Percentiles rank a stretch among this genome's conserved stretches.
These are phyloP conservation scores for Tephrocybe sp. DNA, from an alignment of 768 basidiomycete genomes.

Conservation along the genomic window DNA sequence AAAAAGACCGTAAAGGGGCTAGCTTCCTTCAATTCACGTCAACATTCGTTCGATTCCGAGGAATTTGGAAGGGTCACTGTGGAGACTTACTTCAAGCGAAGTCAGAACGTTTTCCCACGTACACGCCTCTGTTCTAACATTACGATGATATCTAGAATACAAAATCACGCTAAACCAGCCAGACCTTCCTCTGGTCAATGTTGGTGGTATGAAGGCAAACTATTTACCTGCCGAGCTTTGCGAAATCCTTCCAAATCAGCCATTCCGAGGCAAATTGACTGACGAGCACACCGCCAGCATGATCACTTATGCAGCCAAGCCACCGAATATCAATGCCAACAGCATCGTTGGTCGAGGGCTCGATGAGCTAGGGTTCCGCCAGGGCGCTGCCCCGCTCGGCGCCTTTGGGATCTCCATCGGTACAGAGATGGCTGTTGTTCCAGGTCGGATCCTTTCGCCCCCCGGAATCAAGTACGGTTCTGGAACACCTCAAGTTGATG, in stretches of 20 bases:
- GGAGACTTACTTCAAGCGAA: constrained; percentile 63
- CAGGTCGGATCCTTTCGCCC: constrained; percentile 63
- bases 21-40: constrained; percentile 43
- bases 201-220: constrained; percentile 48
- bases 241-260: constrained; percentile 65
- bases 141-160: constrained; percentile 48
- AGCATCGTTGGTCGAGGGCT: constrained; percentile 66
- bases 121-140: constrained; percentile 22
- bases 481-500: constrained; percentile 45
- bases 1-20: constrained; percentile 68
- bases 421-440: constrained; percentile 65
- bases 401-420: constrained; percentile 66
- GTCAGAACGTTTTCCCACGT: constrained; percentile 46
- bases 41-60: constrained; percentile 53
- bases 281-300: constrained; percentile 71
- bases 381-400: constrained; percentile 37
- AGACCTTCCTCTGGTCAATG: constrained; percentile 57
- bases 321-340: constrained; percentile 66
- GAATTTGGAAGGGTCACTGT: constrained; percentile 61
- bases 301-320: constrained; percentile 71
- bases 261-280: constrained; percentile 68
- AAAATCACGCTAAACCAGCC: constrained; percentile 49
- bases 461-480: constrained; percentile 63
- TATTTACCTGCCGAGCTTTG: constrained; percentile 74
- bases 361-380: constrained; percentile 54